Percentiles rank a stretch among this genome's conserved stretches.
Evolutionary conservation across 1,139 yeast genomes (phyloP).

Genomic region (Geotrichum cucujoidarum): DNA sequence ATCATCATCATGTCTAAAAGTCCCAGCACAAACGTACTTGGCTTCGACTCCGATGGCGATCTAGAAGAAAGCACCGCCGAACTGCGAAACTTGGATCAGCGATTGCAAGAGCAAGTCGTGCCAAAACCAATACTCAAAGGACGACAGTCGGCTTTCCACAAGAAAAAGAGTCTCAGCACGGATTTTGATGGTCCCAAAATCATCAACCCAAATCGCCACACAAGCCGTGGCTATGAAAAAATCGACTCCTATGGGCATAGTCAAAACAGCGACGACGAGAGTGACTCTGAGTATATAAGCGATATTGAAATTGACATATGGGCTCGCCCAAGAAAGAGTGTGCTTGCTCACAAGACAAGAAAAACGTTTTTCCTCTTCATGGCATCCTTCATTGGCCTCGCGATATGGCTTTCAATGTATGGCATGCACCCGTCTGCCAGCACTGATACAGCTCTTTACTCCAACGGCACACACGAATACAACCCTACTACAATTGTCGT

Average conservation of each 20-base stretch:
- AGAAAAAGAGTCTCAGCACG: too few relatives aligned
- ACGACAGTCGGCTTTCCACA: too few relatives aligned
- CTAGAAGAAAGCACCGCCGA: too few relatives aligned
- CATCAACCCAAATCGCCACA: background rate
- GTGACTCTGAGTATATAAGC: conserved; percentile 18
- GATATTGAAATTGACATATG: conserved; percentile 20
- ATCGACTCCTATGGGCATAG: background rate
- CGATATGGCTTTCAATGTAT: conserved; percentile 14
- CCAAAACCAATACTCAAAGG: too few relatives aligned
- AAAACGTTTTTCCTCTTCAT: conserved; percentile 12
- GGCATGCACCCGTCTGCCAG: background rate
- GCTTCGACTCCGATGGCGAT: too few relatives aligned
- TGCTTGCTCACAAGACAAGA: conserved; percentile 6
- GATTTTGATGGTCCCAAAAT: too few relatives aligned
- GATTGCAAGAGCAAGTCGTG: too few relatives aligned
- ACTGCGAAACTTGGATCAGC: too few relatives aligned
- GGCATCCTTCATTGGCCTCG: conserved; percentile 5
- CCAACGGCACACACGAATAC: conserved; percentile 68
- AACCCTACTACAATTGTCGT: conserved; percentile 72
- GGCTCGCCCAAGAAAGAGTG: conserved; percentile 13
- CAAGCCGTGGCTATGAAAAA: conserved; percentile 1
- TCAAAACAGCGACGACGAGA: conserved; percentile 8
- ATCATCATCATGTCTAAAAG: too few relatives aligned
- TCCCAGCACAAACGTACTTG: too few relatives aligned
- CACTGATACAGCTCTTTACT: conserved; percentile 28